Evolutionary conservation across 345 rosid species (phyloP).

Genomic region (Eucalyptus paniculata): DNA sequence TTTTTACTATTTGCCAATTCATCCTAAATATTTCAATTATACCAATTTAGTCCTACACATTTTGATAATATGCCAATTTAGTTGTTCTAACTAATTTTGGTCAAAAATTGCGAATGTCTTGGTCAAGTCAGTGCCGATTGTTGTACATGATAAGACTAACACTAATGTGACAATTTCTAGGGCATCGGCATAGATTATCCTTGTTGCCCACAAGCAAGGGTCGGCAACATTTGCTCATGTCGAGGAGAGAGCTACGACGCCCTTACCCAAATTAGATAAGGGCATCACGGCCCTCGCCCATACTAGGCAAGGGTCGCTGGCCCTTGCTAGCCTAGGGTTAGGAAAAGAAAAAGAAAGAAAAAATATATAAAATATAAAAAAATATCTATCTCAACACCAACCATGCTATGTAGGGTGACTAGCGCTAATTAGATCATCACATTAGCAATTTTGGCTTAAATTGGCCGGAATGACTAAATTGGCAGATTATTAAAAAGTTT

Average conservation of each 20-base stretch:
- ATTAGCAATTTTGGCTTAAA: too few species aligned
- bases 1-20: neutral
- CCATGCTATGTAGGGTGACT: neutral
- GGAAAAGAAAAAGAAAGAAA: neutral
- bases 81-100: neutral
- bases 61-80: neutral
- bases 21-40: neutral
- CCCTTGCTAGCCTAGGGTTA: neutral
- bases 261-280: neutral
- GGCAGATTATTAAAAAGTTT: too few species aligned
- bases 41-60: neutral
- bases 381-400: neutral
- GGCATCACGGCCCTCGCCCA: neutral
- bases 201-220: neutral
- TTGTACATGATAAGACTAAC: neutral
- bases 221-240: neutral
- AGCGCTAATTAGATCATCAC: neutral
- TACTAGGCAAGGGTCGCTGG: neutral
- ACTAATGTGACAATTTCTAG: neutral
- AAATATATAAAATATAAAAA: too few species aligned
- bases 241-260: neutral
- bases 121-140: rapidly evolving
- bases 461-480: too few species aligned
- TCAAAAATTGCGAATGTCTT: rapidly evolving
- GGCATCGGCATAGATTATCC: neutral